Base-by-base conservation (phyloP, 1,139 yeast species). In the Magnusiomyces fungicola region DNA sequence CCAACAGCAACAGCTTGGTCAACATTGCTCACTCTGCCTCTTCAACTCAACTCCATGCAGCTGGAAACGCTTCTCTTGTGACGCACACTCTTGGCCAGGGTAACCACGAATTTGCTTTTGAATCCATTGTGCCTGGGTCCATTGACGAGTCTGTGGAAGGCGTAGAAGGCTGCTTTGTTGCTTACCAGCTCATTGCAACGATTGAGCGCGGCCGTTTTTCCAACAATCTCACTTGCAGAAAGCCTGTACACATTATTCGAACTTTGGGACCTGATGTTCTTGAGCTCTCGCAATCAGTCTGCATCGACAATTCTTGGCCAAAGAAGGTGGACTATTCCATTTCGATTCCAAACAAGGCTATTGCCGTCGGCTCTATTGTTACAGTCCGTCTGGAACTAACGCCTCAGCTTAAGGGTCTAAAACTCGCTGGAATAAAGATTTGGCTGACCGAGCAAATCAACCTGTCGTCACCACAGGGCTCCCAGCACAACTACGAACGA, bases 271-370 rank as follows among this genome's bases (percentile, higher is more conserved):
- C 95, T 1, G 97, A 90, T 66, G 79, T 95, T 0, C 78, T 87
- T 1, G 98, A 94, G 61, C 71, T 90, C 42, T 76, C 94, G 0
- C 97, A 92, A 67, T 88, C 97, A 0, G 86, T 89, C 57, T 89
- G 96, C 0, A 95, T 92, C 22, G 96, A 89, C 62, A 92, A 92
- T 64, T 83, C 92, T 0, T 94, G 99, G 99, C 97, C 98, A 2
- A 72, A 79, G 45, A 92, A 92, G 65, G 87, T 92, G 44, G 97
- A 94, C 60, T 92, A 92, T 66, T 79, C 92, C 1, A 78, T 92
- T 50, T 84, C 86, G 53, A 81, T 87, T 9, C 97, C 97, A 0
- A 75, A 90, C 16, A 83, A 86, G 62, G 96, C 97, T 0, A 78
- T 88, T 34, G 95, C 97, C 0, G 81, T 92, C 40, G 98, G 98